Conservation (phyloP, 352 stramenopile species). For the Phytopythium delawarense region DNA sequence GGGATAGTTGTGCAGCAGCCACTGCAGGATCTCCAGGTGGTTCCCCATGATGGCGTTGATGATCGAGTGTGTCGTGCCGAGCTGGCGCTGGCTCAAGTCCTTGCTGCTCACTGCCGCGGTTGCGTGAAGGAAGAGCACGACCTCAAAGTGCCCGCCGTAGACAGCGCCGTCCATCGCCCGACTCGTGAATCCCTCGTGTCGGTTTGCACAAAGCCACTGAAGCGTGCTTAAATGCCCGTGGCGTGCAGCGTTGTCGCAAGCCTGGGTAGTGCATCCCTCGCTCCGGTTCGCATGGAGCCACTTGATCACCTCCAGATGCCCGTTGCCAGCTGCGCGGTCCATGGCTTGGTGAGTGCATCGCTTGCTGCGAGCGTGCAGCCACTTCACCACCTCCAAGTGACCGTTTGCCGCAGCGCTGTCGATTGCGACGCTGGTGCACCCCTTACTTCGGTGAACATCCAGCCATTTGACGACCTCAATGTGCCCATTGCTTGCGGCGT, state of each 20-base stretch:
- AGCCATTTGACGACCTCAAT: not conserved
- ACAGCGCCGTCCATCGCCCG: constrained; percentile 7
- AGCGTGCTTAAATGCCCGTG: not conserved
- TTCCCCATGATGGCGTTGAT: constrained; percentile 21
- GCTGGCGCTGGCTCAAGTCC: not conserved
- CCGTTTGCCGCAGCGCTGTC: not conserved
- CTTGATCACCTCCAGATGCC: constrained; percentile 14
- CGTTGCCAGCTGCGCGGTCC: constrained; percentile 12
- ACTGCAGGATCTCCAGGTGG: constrained; percentile 25
- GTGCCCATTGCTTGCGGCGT: constrained; percentile 3
- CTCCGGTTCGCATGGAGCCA: constrained; percentile 21
- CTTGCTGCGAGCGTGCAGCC: not conserved
- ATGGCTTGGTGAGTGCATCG: constrained; percentile 21
- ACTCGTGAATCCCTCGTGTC: constrained; percentile 3
- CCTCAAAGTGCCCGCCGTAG: constrained; percentile 23
- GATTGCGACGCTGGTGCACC: not conserved
- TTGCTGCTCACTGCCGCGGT: constrained; percentile 12
- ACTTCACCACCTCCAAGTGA: constrained; percentile 29
- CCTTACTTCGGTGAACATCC: not conserved
- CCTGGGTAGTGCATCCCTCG: not conserved
- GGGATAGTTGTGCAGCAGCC: constrained; percentile 24
- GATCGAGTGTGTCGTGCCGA: constrained; percentile 13
- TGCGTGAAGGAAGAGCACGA: constrained; percentile 27
- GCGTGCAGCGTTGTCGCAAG: not conserved
- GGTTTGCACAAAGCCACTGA: constrained; percentile 4